Evolutionary conservation across 1,139 yeast species (phyloP).

Genomic region (Lodderomyces parapsilosis): DNA sequence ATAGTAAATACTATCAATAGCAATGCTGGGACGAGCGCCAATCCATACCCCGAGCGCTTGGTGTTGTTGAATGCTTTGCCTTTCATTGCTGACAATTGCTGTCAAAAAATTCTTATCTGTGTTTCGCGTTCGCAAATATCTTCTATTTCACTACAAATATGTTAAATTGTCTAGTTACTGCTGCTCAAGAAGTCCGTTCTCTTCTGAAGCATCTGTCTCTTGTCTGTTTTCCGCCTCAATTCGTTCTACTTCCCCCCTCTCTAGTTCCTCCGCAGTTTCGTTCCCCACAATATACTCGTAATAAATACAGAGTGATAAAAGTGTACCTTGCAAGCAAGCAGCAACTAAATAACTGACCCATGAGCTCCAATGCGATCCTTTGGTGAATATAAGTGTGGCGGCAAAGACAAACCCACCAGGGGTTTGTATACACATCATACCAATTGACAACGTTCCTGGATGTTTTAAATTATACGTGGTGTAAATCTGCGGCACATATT

Average conservation of each 20-base stretch:
- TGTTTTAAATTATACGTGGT: conserved; percentile 71
- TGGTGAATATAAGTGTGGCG: conserved; percentile 62
- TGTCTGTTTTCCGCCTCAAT: conserved; percentile 29
- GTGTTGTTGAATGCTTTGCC: conserved; percentile 16
- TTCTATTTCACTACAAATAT: neutral
- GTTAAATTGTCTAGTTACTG: neutral
- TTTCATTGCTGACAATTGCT: neutral
- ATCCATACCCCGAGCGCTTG: neutral
- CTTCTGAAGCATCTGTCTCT: neutral
- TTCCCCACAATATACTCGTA: conserved; percentile 29
- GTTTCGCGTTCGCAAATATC: neutral
- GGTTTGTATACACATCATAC: conserved; percentile 85
- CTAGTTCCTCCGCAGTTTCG: conserved; percentile 26
- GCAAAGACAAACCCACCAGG: conserved; percentile 89
- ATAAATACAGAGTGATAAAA: conserved; percentile 37
- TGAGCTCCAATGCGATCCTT: conserved; percentile 83
- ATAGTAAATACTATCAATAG: neutral
- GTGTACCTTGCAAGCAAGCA: conserved; percentile 55
- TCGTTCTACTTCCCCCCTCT: conserved; percentile 31
- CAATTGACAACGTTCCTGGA: conserved; percentile 76
- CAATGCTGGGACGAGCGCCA: neutral
- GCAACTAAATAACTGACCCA: conserved; percentile 82
- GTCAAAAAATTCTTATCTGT: neutral
- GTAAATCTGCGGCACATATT: conserved; percentile 77
- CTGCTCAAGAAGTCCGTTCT: neutral